Base-by-base conservation (phyloP, 108 stramenopile genomes). In the Fragilaria crotonensis region DNA sequence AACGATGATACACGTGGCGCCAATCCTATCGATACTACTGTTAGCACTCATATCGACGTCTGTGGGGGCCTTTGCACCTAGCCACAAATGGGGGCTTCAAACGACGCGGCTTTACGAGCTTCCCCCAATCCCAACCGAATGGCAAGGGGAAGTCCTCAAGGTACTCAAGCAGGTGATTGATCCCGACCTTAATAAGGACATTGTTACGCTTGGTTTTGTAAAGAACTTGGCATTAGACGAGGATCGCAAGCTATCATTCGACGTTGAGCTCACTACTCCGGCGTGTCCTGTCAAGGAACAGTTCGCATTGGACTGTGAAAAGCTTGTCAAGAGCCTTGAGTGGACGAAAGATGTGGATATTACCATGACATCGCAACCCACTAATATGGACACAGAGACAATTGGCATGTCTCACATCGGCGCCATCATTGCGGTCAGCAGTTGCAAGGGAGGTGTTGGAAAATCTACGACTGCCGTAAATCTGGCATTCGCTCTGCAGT, bases 381-480 rank as follows among this genome's bases (percentile, higher is more conserved):
- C 59, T 23, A 33, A 41, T 17, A 64, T 62, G 56, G 73, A 74
- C 2, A 75, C 84, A n/a, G 57, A 50, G 5, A 74, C 68, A 20
- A 45, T 68, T 1, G 91, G 91, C 25, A 78, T 93, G 82, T 58
- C 81, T 25, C 81, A 83, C 59, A 70, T 89, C 25, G 77, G 78
- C 19, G 78, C 83, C 26, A 72, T 89, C 22, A 73, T 93, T 50
- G 91, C 91, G 50, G 91, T 93, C 20, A 80, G 76, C 5, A 79
- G 78, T 30, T 90, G 89, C 75, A 90, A 90, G 75, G 98, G 98
- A 20, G 98, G 98, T 20, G 98, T 99, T 4, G 98, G 98, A 19
- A 99, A 99, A 70, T 88, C 85, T 30, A 99, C 98, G 1, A 94
- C 96, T 5, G 88, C 95, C 17, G 91, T 95, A 41, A 97, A 99